These are phyloP conservation scores for Trichoderma sp. DNA, from an alignment of 2,329 filamentous ascomycete species.

Conservation along the genomic window DNA sequence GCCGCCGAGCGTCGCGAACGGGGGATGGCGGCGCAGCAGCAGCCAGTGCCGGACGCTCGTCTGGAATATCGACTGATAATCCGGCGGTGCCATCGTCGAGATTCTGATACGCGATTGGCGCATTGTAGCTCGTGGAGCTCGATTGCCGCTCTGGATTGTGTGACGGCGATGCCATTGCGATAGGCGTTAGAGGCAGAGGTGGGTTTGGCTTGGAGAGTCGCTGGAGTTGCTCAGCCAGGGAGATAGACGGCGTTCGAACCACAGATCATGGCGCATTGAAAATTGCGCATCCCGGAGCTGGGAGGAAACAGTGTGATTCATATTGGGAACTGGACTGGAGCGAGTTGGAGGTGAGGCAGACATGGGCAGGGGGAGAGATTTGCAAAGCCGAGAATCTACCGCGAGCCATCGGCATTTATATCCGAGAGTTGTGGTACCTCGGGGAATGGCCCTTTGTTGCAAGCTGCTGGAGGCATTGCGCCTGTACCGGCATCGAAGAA, in stretches of 20 bases:
- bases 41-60: neutral
- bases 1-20: neutral
- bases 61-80: slow-evolving; percentile 14
- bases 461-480: too few species aligned
- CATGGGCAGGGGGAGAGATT: neutral
- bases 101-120: slow-evolving; percentile 37
- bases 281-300: too few species aligned
- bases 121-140: slow-evolving; percentile 24
- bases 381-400: slow-evolving; percentile 10
- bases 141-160: slow-evolving; percentile 9
- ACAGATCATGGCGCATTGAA: neutral
- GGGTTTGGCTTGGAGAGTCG: neutral
- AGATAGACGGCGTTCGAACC: neutral
- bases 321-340: neutral
- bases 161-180: neutral
- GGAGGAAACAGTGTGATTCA: neutral
- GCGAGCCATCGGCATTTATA: neutral
- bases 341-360: neutral
- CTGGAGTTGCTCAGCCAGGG: neutral
- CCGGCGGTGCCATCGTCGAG: slow-evolving; percentile 41
- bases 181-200: neutral
- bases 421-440: neutral
- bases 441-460: neutral
- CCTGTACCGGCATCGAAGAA: neutral
- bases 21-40: neutral